phyloP scores from a whole-genome alignment of 2,329 filamentous ascomycete species.

The Balansia obtecta region DNA sequence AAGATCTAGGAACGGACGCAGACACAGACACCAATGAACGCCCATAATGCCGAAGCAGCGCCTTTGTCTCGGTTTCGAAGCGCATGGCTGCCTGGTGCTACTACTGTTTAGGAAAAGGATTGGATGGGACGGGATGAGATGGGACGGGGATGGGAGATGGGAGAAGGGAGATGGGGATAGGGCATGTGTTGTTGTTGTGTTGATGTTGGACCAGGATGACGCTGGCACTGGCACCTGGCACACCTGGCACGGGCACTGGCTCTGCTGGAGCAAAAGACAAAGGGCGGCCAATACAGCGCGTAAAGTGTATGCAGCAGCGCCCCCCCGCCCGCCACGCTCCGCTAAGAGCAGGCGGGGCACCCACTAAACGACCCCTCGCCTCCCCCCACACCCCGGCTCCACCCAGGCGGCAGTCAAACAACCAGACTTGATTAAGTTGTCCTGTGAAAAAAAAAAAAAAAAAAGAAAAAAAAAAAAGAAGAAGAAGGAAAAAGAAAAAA shows the following conservation, averaged over 20 bases:
- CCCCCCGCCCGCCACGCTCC: conserved; percentile 10
- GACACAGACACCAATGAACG: not conserved
- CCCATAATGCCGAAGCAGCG: not conserved
- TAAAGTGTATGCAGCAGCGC: conserved; percentile 9
- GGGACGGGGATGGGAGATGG: not conserved
- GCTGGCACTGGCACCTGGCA: too few relatives aligned
- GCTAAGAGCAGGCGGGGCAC: conserved; percentile 1
- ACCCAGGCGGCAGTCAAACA: not conserved
- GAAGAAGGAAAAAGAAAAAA: too few relatives aligned
- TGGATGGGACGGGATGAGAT: too few relatives aligned
- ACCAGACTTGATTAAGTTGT: not conserved
- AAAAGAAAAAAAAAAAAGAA: too few relatives aligned
- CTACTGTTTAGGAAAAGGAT: conserved; percentile 6
- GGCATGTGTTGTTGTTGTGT: not conserved
- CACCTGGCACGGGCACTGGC: not conserved
- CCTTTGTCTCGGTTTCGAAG: conserved; percentile 5
- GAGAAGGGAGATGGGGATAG: not conserved
- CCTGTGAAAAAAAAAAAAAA: too few relatives aligned
- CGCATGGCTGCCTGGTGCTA: conserved; percentile 21
- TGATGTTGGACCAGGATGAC: not conserved
- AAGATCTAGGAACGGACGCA: conserved; percentile 8
- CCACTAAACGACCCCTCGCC: not conserved
- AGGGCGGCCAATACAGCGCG: conserved; percentile 3
- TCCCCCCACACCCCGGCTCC: not conserved
- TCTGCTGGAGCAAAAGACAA: not conserved